These are phyloP conservation scores for Russula sp. DNA, from an alignment of 768 basidiomycete genomes.

Conservation along the genomic window DNA sequence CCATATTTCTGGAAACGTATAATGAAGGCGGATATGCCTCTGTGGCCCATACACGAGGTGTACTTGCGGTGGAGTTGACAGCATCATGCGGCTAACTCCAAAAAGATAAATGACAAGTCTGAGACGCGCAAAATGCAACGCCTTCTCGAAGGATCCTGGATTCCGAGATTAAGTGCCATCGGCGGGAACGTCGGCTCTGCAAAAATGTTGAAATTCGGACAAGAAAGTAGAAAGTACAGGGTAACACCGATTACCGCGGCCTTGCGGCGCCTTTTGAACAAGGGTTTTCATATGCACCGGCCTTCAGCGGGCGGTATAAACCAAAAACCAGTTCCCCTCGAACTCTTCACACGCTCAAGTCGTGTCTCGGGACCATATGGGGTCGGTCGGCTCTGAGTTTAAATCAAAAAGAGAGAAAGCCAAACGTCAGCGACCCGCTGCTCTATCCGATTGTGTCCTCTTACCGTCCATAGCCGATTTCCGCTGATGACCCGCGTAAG, in stretches of 20 bases:
- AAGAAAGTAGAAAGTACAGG: constrained; percentile 2
- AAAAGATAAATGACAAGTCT: constrained; percentile 19
- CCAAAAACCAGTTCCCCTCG: constrained; percentile 15
- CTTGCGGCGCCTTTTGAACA: constrained; percentile 14
- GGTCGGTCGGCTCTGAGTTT: constrained; percentile 18
- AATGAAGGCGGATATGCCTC: constrained; percentile 12
- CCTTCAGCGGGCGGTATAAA: constrained; percentile 17
- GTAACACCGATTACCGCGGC: constrained; percentile 17
- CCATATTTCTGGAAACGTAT: constrained; percentile 14
- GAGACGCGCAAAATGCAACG: constrained; percentile 6
- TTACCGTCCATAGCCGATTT: constrained; percentile 22
- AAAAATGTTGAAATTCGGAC: constrained; percentile 14
- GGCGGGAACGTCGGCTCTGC: constrained; percentile 11
- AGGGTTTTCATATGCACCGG: constrained; percentile 9
- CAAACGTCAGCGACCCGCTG: constrained; percentile 11
- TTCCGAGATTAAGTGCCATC: constrained; percentile 19
- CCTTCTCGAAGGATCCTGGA: constrained; percentile 18
- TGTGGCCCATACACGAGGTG: constrained; percentile 4
- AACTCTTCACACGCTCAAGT: constrained; percentile 17
- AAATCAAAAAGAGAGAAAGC: constrained; percentile 3
- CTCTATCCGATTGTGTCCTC: background rate
- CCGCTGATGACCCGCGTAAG: constrained; percentile 18
- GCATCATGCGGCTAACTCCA: constrained; percentile 20
- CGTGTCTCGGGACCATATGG: constrained; percentile 10
- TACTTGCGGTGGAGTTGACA: constrained; percentile 15